Percentiles rank a stretch among this genome's conserved stretches.
phyloP scores from a whole-genome alignment of 371 early-diverging fungal genomes.

The Lichtheimia ramosa region DNA sequence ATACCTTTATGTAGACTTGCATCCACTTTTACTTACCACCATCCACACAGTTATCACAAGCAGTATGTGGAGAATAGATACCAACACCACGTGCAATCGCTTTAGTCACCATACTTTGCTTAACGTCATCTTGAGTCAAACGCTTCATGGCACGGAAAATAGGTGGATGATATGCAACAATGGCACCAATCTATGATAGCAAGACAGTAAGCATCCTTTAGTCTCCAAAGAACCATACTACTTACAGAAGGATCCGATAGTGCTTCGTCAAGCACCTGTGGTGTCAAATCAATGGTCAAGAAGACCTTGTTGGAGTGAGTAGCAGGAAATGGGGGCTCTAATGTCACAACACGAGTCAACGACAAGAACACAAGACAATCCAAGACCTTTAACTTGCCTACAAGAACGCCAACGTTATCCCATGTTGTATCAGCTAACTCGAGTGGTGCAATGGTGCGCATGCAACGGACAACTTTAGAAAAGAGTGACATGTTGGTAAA shows the following conservation, averaged over 20 bases:
- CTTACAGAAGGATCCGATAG: conserved; percentile 62
- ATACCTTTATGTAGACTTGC: not conserved
- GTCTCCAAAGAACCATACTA: not conserved
- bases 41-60: conserved; percentile 82
- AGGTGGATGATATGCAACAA: conserved; percentile 96
- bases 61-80: conserved; percentile 97
- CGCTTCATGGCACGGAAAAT: conserved; percentile 90
- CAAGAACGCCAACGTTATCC: conserved; percentile 96
- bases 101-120: conserved; percentile 80
- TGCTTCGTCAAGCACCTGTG: conserved; percentile 89
- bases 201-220: not conserved
- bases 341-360: not conserved
- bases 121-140: conserved; percentile 70
- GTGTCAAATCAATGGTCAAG: conserved; percentile 94
- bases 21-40: conserved; percentile 62
- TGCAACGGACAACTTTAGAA: conserved; percentile 54
- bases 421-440: conserved; percentile 86
- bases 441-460: conserved; percentile 90
- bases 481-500: conserved; percentile 54
- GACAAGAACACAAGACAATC: not conserved
- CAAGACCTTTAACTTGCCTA: conserved; percentile 55
- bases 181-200: conserved; percentile 71
- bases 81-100: conserved; percentile 88
- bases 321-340: conserved; percentile 76
- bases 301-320: conserved; percentile 77